Base-by-base conservation (phyloP, 345 rosid genomes). In the Dimocarpus longan region DNA sequence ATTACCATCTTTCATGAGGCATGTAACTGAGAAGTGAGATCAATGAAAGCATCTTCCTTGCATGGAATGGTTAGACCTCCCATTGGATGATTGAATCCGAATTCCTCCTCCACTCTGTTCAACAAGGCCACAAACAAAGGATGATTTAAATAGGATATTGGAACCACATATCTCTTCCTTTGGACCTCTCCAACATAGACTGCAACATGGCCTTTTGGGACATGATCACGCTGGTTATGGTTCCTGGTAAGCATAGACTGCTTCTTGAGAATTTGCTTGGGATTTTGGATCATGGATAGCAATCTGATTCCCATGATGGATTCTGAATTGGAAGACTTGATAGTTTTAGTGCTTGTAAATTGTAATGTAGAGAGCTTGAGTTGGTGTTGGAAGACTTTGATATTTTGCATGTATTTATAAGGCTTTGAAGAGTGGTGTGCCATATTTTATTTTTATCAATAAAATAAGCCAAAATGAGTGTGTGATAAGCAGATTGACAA, bases 171-270 rank as follows among this genome's bases (percentile, higher is more conserved):
- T 80, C 84, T 79, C 79, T 84, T 87, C 78, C 76, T 84, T 54
- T 83, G 64, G 0, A 71, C 76, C 70, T 86, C 86, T 74, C 93
- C 90, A 67, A 84, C 82, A 78, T 84, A 86, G 28, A 90, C 85
- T 12, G 85, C 88, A 22, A 86, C 15, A 82, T 75, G 86, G 3
- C 89, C 90, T 77, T 88, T 88, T 18, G 88, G 89, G 9, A 86
- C 90, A 37, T 16, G 2, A 3, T 7, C 63, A 69, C 70, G 18
- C 40, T 67, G 73, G 39, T 80, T 63, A 3, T 52, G 21, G 15
- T 19, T 52, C 59, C 79, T 77, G 2, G 48, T 13, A 10, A 37
- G 22, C 13, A 56, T 26, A 37, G 62, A 4, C 24, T 73, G 80
- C 50, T 13, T 43, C 74, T 80, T 84, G n/a, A 71, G 79, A 32